Percentiles rank a stretch among this genome's conserved stretches.
Conservation (phyloP, 2,329 filamentous ascomycete species). For the Xylaria sp. region DNA sequence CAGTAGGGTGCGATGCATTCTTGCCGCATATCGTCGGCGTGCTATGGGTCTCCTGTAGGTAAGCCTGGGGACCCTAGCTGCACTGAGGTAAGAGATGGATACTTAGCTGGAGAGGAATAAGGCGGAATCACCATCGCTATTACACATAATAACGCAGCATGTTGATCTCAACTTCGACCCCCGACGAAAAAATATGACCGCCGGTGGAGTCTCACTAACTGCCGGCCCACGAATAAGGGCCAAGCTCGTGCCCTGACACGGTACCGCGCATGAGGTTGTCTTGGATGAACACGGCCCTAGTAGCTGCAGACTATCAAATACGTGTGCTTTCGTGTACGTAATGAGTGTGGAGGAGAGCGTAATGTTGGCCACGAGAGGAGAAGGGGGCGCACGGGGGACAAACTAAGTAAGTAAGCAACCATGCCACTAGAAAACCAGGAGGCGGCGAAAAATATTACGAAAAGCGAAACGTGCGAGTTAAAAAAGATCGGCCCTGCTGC, state of each 20-base stretch:
- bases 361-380: conserved; percentile 24
- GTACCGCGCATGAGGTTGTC: conserved; percentile 19
- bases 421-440: conserved; percentile 20
- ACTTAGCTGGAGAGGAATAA: background rate
- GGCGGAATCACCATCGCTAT: conserved; percentile 23
- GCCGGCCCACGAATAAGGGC: conserved; percentile 24
- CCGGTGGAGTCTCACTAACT: conserved; percentile 17
- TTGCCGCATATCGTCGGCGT: background rate
- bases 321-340: conserved; percentile 31
- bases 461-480: background rate
- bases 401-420: conserved; percentile 9
- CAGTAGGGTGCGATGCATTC: background rate
- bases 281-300: conserved; percentile 16
- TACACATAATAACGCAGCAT: conserved; percentile 30
- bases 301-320: conserved; percentile 11
- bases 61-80: conserved; percentile 9
- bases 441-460: conserved; percentile 17
- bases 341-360: conserved; percentile 30
- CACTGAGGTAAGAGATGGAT: conserved; percentile 16
- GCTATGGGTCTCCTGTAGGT: conserved; percentile 20
- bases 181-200: conserved; percentile 20
- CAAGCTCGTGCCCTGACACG: conserved; percentile 12
- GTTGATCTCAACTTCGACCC: conserved; percentile 34
- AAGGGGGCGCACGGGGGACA: background rate
- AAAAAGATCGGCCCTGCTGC: background rate